Conservation (phyloP, 2,329 filamentous ascomycete genomes). For the Fusarium bactridioides region DNA sequence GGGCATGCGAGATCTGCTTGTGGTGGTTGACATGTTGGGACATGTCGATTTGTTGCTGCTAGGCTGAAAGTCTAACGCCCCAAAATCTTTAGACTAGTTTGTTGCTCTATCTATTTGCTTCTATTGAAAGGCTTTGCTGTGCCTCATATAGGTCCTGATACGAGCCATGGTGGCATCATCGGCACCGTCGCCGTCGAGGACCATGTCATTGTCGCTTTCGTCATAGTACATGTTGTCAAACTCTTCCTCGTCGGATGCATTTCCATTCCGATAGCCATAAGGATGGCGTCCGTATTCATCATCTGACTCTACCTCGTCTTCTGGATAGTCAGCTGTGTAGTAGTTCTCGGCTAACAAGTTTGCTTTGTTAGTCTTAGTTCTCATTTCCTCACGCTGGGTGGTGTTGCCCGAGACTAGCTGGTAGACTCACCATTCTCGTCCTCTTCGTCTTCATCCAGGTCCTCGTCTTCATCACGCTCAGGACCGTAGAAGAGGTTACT, state of each 20-base stretch:
- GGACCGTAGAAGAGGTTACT: slow-evolving; percentile 67
- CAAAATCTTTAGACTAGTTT: slow-evolving; percentile 20
- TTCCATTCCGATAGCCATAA: slow-evolving; percentile 62
- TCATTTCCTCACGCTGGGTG: neutral
- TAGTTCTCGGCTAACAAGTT: slow-evolving; percentile 71
- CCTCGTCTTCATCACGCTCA: slow-evolving; percentile 69
- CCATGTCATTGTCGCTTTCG: slow-evolving; percentile 50
- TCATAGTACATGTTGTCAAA: slow-evolving; percentile 54
- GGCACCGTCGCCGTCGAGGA: slow-evolving; percentile 47
- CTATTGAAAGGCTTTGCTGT: slow-evolving; percentile 42
- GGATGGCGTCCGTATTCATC: slow-evolving; percentile 60
- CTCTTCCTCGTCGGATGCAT: slow-evolving; percentile 64
- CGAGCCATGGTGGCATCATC: slow-evolving; percentile 51
- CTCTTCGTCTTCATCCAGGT: slow-evolving; percentile 66
- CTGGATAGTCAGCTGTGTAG: slow-evolving; percentile 81
- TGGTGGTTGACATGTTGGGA: neutral
- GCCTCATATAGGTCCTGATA: slow-evolving; percentile 50
- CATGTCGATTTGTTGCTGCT: slow-evolving; percentile 4
- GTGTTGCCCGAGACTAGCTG: neutral
- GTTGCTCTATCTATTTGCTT: neutral
- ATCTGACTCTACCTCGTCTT: slow-evolving; percentile 79
- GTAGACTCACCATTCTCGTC: slow-evolving; percentile 67
- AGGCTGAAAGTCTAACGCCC: slow-evolving; percentile 22
- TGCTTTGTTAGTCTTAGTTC: slow-evolving; percentile 27
- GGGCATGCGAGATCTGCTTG: neutral